Evolutionary conservation across 768 basidiomycete genomes (phyloP), one percentile per base, ranked within the genome.

Genomic region (Phlebiopsis gigantea): DNA sequence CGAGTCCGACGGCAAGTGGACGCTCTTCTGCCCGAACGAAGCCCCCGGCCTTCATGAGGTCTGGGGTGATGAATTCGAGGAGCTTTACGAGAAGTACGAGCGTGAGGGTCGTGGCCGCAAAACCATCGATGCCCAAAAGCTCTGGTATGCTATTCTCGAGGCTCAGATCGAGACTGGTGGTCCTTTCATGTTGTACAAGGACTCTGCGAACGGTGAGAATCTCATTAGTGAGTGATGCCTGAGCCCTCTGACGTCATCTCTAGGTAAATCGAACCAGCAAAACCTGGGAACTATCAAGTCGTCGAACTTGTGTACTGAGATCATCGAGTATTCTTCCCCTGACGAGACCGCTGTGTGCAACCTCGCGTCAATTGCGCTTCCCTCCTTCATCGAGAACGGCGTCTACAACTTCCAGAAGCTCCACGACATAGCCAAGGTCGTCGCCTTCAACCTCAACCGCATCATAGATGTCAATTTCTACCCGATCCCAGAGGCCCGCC

Each of bases 171-270:
- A 99, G 75, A 99, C 97, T 0, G 97, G 97, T 49, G 88, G 88
- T n/a, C 97, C 97, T 0, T 99, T 98, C 78, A 98, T 98, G 93
- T 78, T 92, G 25, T 99, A 98, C 81, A 99, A 99, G 77, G 96
- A 98, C 67, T 82, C 93, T 41, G 87, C 90, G 57, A 99, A 99
- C 70, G 73, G 93, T 94, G 64, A 54, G 88, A 74, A 0, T 10
- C 17, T 39, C 17, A 24, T 30, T 30, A 17, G 1, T 12, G 30
- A 25, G 24, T 25, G 28, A 41, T 21, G 43, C 60, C 62, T 21
- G 7, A 46, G 21, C 12, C 15, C 10, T 4, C 29, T 31, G 8
- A 52, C 21, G 17, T n/a, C 30, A 39, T 31, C 12, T 45, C 0
- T 65, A 95, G 91, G 80, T 64, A 99, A 99, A 76, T 98, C 95